A percentile compares a stretch with the other conserved stretches of the same genome.
These are phyloP conservation scores for Trametes maxima DNA, from an alignment of 768 basidiomycete species.

Conservation along the genomic window DNA sequence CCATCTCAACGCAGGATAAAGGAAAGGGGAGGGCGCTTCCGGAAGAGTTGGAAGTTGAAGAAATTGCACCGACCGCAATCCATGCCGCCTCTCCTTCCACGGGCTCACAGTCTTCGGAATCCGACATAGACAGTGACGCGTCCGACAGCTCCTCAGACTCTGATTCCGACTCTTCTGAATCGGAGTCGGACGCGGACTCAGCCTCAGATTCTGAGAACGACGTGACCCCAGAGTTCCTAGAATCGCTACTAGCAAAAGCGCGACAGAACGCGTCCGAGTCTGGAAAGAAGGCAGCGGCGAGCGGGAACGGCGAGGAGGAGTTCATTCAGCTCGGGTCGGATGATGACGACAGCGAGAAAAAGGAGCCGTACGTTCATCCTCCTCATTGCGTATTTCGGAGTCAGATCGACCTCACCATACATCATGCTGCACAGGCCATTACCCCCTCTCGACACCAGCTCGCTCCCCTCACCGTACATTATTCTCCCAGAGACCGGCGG, in stretches of 20 bases:
- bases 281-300: constrained; percentile 18
- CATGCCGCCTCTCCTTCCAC: constrained; percentile 7
- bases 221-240: constrained; percentile 60
- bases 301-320: constrained; percentile 48
- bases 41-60: constrained; percentile 17
- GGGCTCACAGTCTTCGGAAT: constrained; percentile 14
- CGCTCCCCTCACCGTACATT: constrained; percentile 67
- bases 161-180: constrained; percentile 11
- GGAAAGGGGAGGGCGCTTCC: constrained; percentile 45
- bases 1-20: constrained; percentile 34
- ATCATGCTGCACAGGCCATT: constrained; percentile 45
- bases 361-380: constrained; percentile 24
- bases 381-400: constrained; percentile 24
- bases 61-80: background rate
- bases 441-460: constrained; percentile 67
- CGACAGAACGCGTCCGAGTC: constrained; percentile 46
- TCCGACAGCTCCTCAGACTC: constrained; percentile 7
- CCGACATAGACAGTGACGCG: no score
- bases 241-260: constrained; percentile 65
- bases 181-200: constrained; percentile 21
- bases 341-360: constrained; percentile 15
- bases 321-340: constrained; percentile 50
- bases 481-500: constrained; percentile 44
- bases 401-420: constrained; percentile 16
- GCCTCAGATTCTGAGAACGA: constrained; percentile 46